Conservation (phyloP, 2,329 filamentous ascomycete species). For the Arthroderma uncinatum region DNA sequence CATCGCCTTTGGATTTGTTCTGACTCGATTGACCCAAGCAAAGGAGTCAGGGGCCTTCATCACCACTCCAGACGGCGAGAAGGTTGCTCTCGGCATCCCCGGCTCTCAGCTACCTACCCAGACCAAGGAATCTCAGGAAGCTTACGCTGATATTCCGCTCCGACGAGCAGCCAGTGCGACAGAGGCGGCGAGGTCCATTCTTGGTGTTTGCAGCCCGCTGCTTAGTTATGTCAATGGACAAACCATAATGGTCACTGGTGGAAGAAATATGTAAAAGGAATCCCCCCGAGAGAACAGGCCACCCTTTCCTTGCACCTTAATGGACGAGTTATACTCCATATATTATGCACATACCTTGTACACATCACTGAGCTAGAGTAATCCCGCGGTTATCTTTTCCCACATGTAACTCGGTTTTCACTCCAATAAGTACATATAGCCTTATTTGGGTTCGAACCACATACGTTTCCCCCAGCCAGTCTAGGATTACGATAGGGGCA, state of each 20-base stretch:
- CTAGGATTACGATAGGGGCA: background rate
- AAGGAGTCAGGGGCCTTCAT: constrained; percentile 79
- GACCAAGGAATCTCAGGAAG: constrained; percentile 23
- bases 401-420: background rate
- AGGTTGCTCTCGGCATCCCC: constrained; percentile 64
- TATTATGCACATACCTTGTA: background rate
- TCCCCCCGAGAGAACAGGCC: background rate
- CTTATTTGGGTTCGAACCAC: constrained; percentile 3
- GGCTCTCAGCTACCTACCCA: constrained; percentile 40
- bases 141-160: constrained; percentile 62
- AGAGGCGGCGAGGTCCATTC: constrained; percentile 65
- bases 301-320: background rate
- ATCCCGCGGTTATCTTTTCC: background rate
- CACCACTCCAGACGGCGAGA: constrained; percentile 61
- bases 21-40: constrained; percentile 66
- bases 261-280: constrained; percentile 47
- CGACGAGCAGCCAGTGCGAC: constrained; percentile 64
- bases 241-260: constrained; percentile 77
- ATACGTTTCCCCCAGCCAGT: background rate
- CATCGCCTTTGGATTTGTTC: constrained; percentile 71
- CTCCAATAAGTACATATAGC: background rate
- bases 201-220: constrained; percentile 69
- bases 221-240: constrained; percentile 80
- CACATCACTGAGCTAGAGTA: background rate
- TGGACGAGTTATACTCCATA: background rate